A percentile compares a stretch with the other conserved stretches of the same genome.
These are phyloP conservation scores for Cryptosporidium tyzzeri DNA, from an alignment of 169 alveolate species.

Conservation along the genomic window DNA sequence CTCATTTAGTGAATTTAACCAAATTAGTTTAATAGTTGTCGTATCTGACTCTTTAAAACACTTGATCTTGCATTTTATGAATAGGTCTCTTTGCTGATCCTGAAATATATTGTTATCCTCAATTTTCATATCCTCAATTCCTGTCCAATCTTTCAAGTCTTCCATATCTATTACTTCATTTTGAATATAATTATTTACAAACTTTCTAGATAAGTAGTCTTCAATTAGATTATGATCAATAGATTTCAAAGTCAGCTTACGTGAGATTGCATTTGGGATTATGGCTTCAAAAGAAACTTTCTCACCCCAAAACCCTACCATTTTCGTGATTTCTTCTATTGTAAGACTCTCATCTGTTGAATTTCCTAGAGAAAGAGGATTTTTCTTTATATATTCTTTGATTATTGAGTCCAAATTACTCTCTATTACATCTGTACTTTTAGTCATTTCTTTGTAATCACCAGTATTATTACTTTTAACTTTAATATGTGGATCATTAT, in stretches of 20 bases:
- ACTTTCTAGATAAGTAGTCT: conserved; percentile 28
- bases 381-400: conserved; percentile 32
- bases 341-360: not conserved
- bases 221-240: conserved; percentile 10
- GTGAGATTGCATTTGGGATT: conserved; percentile 61
- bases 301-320: conserved; percentile 66
- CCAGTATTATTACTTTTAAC: not conserved
- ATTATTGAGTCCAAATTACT: conserved; percentile 18
- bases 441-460: not conserved
- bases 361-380: conserved; percentile 13
- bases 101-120: not conserved
- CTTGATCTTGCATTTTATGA: conserved; percentile 33
- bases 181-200: conserved; percentile 9
- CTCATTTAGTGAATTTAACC: conserved; percentile 53
- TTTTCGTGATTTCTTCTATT: conserved; percentile 21
- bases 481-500: not conserved
- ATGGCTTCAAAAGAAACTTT: conserved; percentile 58
- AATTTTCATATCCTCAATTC: conserved; percentile 38
- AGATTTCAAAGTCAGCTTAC: conserved; percentile 41
- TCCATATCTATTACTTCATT: conserved; percentile 12
- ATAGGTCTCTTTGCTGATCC: not conserved
- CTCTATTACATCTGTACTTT: not conserved
- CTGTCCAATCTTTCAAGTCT: not conserved
- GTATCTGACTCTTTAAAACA: conserved; percentile 43
- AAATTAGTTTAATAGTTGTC: conserved; percentile 13